Base-by-base conservation (phyloP, 139 green algal species). In the Eudorina sp. region DNA sequence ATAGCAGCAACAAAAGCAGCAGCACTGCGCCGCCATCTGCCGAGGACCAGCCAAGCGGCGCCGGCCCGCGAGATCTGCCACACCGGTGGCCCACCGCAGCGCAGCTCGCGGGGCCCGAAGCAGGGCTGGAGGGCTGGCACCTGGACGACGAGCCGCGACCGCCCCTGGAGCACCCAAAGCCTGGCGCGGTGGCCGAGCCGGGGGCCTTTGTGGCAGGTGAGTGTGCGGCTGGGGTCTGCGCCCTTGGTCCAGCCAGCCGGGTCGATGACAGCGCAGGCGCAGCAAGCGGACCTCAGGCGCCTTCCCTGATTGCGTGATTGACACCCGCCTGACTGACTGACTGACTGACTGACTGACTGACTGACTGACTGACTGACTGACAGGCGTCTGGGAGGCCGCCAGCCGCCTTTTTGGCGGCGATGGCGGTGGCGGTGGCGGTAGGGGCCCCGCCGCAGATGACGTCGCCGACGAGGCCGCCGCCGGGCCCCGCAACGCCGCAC, bases 41-140 rank as follows among this genome's bases (percentile, higher is more conserved):
- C n/a, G n/a, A n/a, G n/a, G n/a, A n/a, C n/a, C n/a, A n/a, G n/a
- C n/a, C n/a, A n/a, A n/a, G n/a, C n/a, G n/a, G n/a, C n/a, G n/a
- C n/a, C n/a, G n/a, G n/a, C n/a, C n/a, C n/a, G n/a, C n/a, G n/a
- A n/a, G n/a, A n/a, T n/a, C n/a, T n/a, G n/a, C n/a, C n/a, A n/a
- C n/a, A n/a, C n/a, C n/a, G n/a, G n/a, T n/a, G n/a, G n/a, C n/a
- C n/a, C n/a, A n/a, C n/a, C n/a, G n/a, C n/a, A n/a, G n/a, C n/a
- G n/a, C n/a, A n/a, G n/a, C n/a, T n/a, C n/a, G n/a, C n/a, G n/a
- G n/a, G n/a, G n/a, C n/a, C n/a, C n/a, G n/a, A n/a, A n/a, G n/a
- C n/a, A n/a, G n/a, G n/a, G 62, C 62, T 72, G 62, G 23, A 72
- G 62, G 62, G 62, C 19, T 72, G 62, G 62, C 62, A 72, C 31